These are phyloP conservation scores for Colletotrichum sp. DNA, from an alignment of 2,329 filamentous ascomycete species.

Conservation along the genomic window DNA sequence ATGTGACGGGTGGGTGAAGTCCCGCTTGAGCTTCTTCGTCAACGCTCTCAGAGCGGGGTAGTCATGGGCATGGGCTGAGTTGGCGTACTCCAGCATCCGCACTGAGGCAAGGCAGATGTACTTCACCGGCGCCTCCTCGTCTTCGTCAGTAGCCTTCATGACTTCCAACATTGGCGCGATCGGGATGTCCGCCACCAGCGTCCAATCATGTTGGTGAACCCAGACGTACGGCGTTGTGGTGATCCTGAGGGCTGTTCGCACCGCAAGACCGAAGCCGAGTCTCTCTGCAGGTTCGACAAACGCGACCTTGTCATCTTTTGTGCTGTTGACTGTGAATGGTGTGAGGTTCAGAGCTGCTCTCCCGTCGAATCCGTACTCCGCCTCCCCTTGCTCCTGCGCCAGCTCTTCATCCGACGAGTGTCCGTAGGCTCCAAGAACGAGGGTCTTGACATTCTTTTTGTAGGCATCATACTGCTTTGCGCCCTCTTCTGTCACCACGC, in stretches of 20 bases:
- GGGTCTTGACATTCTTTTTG: slow-evolving; percentile 50
- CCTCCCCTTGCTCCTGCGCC: slow-evolving; percentile 32
- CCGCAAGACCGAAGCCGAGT: slow-evolving; percentile 58
- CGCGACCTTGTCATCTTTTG: slow-evolving; percentile 39
- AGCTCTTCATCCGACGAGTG: background rate
- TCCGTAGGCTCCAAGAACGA: slow-evolving; percentile 39
- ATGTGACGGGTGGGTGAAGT: slow-evolving; percentile 32
- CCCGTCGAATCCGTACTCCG: slow-evolving; percentile 51
- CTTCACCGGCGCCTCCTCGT: slow-evolving; percentile 43
- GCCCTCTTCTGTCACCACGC: slow-evolving; percentile 52
- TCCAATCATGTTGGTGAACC: slow-evolving; percentile 65
- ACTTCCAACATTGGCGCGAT: slow-evolving; percentile 46
- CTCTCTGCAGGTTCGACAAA: slow-evolving; percentile 54
- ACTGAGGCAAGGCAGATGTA: slow-evolving; percentile 60
- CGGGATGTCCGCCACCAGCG: slow-evolving; percentile 49
- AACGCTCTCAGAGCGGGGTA: slow-evolving; percentile 46
- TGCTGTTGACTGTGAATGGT: slow-evolving; percentile 37
- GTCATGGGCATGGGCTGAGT: slow-evolving; percentile 47
- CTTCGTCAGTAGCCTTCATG: slow-evolving; percentile 43
- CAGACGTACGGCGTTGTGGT: slow-evolving; percentile 57
- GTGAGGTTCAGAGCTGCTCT: background rate
- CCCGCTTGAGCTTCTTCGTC: slow-evolving; percentile 45
- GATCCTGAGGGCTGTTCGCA: slow-evolving; percentile 54
- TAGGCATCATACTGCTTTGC: slow-evolving; percentile 48
- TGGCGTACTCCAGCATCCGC: slow-evolving; percentile 56